Percentiles rank a stretch among this genome's conserved stretches.
Evolutionary conservation across 805 yeast genomes (phyloP).

Genomic region (Millerago galiae): DNA sequence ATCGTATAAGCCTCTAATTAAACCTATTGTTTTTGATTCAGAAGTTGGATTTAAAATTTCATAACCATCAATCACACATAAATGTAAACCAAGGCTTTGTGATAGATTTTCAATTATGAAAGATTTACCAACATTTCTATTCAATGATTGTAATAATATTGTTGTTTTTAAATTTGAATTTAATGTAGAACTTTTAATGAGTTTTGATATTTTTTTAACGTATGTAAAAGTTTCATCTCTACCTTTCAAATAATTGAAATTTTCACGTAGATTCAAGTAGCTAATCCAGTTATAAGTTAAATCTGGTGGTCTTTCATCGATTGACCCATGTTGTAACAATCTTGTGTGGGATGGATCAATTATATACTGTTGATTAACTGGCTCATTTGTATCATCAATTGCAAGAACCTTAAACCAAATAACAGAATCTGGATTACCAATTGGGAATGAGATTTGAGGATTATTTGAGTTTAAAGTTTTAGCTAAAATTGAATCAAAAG

Average conservation of each 20-base stretch:
- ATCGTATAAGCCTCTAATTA: constrained; percentile 71
- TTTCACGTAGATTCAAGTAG: constrained; percentile 39
- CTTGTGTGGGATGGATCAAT: constrained; percentile 66
- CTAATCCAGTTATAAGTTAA: constrained; percentile 34
- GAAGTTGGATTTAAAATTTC: constrained; percentile 63
- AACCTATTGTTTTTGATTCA: constrained; percentile 73
- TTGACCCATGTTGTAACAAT: constrained; percentile 59
- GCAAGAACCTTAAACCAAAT: constrained; percentile 81
- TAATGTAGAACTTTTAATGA: constrained; percentile 45
- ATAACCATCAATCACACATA: constrained; percentile 63
- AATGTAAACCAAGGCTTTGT: constrained; percentile 54
- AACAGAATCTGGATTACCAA: constrained; percentile 60
- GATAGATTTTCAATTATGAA: constrained; percentile 53
- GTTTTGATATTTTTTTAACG: constrained; percentile 46
- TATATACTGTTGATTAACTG: constrained; percentile 35
- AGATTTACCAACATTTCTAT: constrained; percentile 75
- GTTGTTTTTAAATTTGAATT: constrained; percentile 48
- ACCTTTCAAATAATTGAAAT: constrained; percentile 29
- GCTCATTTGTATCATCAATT: constrained; percentile 26
- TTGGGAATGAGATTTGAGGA: constrained; percentile 31
- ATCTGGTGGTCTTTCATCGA: constrained; percentile 29
- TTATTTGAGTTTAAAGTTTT: constrained; percentile 29
- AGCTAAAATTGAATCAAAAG: constrained; percentile 65
- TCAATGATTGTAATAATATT: constrained; percentile 58
- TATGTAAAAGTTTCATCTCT: constrained; percentile 32